These are phyloP conservation scores for Beauveria asiatica DNA, from an alignment of 2,329 filamentous ascomycete species.

Conservation along the genomic window DNA sequence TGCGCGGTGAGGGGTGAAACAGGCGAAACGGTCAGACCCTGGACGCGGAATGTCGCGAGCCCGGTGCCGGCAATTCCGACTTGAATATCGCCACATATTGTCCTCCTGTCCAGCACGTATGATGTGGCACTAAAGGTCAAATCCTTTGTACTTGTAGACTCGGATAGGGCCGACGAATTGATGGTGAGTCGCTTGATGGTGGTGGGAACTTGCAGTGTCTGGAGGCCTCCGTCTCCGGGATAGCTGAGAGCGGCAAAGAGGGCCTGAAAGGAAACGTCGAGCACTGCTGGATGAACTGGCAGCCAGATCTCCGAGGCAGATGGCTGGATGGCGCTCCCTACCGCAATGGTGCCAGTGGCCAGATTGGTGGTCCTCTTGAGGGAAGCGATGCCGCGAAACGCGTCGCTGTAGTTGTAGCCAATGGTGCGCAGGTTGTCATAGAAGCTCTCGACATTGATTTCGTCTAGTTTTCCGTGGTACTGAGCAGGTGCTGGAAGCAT, in stretches of 20 bases:
- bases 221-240: constrained; percentile 25
- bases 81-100: not conserved
- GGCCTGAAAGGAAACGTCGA: constrained; percentile 29
- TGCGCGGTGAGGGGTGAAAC: not conserved
- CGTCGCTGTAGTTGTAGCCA: constrained; percentile 16
- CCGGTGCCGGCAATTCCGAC: not conserved
- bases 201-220: constrained; percentile 23
- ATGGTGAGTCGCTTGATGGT: constrained; percentile 15
- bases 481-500: not conserved
- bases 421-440: constrained; percentile 15
- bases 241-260: constrained; percentile 23
- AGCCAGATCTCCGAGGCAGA: constrained; percentile 7
- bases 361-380: constrained; percentile 4
- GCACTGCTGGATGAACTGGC: constrained; percentile 23
- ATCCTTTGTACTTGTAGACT: no score
- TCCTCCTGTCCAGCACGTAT: not conserved
- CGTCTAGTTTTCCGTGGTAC: not conserved
- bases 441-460: constrained; percentile 13
- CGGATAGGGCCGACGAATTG: not conserved
- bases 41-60: not conserved
- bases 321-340: not conserved
- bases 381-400: constrained; percentile 14
- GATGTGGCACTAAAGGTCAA: not conserved
- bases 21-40: not conserved
- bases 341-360: constrained; percentile 9